Conservation (phyloP, 441 rosid genomes). For the Pelargonium fulgidum region DNA sequence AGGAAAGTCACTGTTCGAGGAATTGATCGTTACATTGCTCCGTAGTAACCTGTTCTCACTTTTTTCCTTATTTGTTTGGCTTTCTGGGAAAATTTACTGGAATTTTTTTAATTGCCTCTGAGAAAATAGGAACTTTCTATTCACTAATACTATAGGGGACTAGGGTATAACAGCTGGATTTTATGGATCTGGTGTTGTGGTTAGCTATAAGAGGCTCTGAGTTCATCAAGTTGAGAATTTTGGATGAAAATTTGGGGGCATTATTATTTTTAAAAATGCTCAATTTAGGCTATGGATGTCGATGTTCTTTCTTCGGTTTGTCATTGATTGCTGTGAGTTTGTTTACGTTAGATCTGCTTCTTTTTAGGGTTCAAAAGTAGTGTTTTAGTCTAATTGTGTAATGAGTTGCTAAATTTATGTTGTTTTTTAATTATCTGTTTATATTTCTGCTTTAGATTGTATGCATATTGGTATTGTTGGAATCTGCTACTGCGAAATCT, state of each 20-base stretch:
- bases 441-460: constrained; percentile 47
- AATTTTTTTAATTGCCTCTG: background rate
- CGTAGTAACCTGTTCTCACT: background rate
- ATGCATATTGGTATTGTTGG: constrained; percentile 43
- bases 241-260: background rate
- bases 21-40: background rate
- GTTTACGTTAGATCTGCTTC: constrained; percentile 25
- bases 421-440: constrained; percentile 5
- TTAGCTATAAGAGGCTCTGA: background rate
- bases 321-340: constrained; percentile 13
- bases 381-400: background rate
- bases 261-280: constrained; percentile 16
- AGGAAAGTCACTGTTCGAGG: background rate
- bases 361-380: background rate
- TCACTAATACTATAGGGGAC: background rate
- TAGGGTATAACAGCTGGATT: constrained; percentile 6
- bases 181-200: background rate
- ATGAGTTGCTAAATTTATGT: background rate
- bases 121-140: background rate
- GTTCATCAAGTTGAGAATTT: constrained; percentile 12
- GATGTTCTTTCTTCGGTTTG: constrained; percentile 17
- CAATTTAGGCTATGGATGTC: constrained; percentile 20
- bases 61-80: background rate
- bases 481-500: constrained; percentile 36
- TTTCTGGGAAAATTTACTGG: background rate